A percentile compares a stretch with the other conserved stretches of the same genome.
These are phyloP conservation scores for Botrytis tulipae DNA, from an alignment of 2,329 filamentous ascomycete genomes.

Conservation along the genomic window DNA sequence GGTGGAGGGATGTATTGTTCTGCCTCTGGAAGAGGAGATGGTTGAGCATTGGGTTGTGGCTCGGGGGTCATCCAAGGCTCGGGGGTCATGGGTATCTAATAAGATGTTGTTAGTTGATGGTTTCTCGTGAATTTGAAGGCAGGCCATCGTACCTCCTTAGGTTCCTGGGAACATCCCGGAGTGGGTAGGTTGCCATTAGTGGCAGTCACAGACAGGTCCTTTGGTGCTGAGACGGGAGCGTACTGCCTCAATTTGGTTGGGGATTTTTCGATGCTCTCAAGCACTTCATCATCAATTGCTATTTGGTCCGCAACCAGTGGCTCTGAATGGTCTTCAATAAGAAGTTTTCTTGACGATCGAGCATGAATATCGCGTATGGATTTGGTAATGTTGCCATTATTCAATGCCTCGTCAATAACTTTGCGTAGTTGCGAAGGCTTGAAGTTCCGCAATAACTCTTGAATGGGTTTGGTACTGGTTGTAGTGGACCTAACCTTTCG, in stretches of 20 bases:
- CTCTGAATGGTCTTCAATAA: not conserved
- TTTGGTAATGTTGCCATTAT: not conserved
- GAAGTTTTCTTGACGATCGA: not conserved
- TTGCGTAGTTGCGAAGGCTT: not conserved
- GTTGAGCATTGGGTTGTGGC: not conserved
- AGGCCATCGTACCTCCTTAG: not conserved
- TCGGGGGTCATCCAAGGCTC: not conserved
- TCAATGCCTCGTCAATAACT: slow-evolving; percentile 2
- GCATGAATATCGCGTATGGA: slow-evolving; percentile 14
- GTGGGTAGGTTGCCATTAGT: not conserved
- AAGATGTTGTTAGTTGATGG: not conserved
- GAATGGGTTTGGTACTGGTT: not conserved
- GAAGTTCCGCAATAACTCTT: not conserved
- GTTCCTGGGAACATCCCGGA: not conserved
- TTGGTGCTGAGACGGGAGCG: not conserved
- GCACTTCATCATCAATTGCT: not conserved
- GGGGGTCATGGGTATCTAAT: not conserved
- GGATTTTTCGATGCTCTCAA: slow-evolving; percentile 13
- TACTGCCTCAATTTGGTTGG: not conserved
- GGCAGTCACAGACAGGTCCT: not conserved
- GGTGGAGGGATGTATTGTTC: not conserved
- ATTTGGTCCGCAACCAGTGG: no score
- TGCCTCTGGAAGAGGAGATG: not conserved
- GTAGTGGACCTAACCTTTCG: not conserved
- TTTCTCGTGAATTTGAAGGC: no score